These are phyloP conservation scores for Leccinum subgranulosum DNA, from an alignment of 768 basidiomycete species.

Conservation along the genomic window DNA sequence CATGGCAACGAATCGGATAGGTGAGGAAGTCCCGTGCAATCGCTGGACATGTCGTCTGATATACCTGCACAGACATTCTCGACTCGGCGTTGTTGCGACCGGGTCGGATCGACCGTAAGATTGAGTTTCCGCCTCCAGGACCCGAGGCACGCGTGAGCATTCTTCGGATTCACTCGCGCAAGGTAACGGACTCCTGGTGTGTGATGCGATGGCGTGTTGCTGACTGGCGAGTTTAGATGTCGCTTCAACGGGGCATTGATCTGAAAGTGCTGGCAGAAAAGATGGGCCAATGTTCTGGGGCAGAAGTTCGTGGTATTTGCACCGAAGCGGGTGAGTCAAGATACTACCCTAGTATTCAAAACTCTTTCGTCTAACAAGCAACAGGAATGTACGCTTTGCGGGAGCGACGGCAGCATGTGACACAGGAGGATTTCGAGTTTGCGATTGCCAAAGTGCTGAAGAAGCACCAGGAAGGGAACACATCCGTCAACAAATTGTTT, in stretches of 20 bases:
- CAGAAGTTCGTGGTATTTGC: slow-evolving; percentile 96
- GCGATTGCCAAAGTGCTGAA: slow-evolving; percentile 96
- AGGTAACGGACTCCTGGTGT: slow-evolving; percentile 43
- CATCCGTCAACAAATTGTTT: slow-evolving; percentile 92
- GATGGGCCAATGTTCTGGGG: slow-evolving; percentile 99
- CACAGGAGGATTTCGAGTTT: slow-evolving; percentile 98
- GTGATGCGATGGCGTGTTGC: background rate
- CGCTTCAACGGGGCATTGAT: slow-evolving; percentile 95
- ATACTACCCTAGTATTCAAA: background rate
- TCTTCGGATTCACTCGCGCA: slow-evolving; percentile 41
- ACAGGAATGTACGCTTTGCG: slow-evolving; percentile 94
- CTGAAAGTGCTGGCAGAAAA: slow-evolving; percentile 95
- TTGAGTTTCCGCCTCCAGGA: slow-evolving; percentile 63
- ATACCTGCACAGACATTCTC: slow-evolving; percentile 66
- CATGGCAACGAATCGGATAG: slow-evolving; percentile 62
- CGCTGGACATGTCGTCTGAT: slow-evolving; percentile 7
- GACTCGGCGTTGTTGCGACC: slow-evolving; percentile 91
- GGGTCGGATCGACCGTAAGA: slow-evolving; percentile 74
- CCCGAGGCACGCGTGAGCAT: slow-evolving; percentile 98
- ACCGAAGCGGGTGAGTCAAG: slow-evolving; percentile 77
- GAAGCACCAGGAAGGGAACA: slow-evolving; percentile 96
- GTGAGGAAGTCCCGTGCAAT: slow-evolving; percentile 28
- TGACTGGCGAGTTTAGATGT: slow-evolving; percentile 62
- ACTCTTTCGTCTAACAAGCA: background rate
- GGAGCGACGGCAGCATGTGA: slow-evolving; percentile 94